A percentile compares a stretch with the other conserved stretches of the same genome.
Evolutionary conservation across 129 eudicot species (phyloP).

Genomic region (Tanacetum coccineum): DNA sequence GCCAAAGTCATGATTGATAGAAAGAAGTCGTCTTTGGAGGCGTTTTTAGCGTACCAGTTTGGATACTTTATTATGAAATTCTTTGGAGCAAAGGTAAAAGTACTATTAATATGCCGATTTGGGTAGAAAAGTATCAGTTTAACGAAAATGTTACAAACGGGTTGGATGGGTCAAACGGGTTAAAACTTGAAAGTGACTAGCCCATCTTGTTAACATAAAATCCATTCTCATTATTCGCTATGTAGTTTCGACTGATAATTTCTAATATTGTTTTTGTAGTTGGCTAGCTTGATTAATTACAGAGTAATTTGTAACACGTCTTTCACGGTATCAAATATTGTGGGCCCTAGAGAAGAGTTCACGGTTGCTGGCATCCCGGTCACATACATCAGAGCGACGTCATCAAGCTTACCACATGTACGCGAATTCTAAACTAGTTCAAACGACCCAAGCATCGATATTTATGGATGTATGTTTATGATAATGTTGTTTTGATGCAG

Average conservation of each 20-base stretch:
- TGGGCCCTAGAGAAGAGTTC: slow-evolving; percentile 72
- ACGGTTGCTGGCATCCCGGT: slow-evolving; percentile 61
- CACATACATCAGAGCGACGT: slow-evolving; percentile 43
- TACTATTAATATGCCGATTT: too few relatives aligned
- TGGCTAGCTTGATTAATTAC: slow-evolving; percentile 53
- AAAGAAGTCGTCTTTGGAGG: slow-evolving; percentile 75
- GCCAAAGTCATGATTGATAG: slow-evolving; percentile 72
- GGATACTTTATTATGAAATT: slow-evolving; percentile 36
- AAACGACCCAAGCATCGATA: neutral
- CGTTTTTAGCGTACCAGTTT: slow-evolving; percentile 42
- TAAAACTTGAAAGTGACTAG: too few relatives aligned
- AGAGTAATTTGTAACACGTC: slow-evolving; percentile 59
- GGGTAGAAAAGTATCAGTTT: too few relatives aligned
- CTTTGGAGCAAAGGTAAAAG: slow-evolving; percentile 61
- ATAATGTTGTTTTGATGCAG: slow-evolving; percentile 34
- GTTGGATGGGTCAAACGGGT: neutral
- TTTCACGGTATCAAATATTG: slow-evolving; percentile 59
- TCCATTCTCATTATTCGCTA: too few relatives aligned
- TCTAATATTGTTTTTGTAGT: slow-evolving; percentile 30
- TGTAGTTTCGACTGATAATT: neutral
- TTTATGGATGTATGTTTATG: slow-evolving; percentile 6
- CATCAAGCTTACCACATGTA: slow-evolving; percentile 56
- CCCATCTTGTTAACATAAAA: neutral
- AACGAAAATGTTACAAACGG: neutral
- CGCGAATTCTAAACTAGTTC: slow-evolving; percentile 22